Evolutionary conservation across 2,329 filamentous ascomycete species (phyloP), one percentile per base, ranked within the genome.

Genomic region (Paracamarosporium sp.): DNA sequence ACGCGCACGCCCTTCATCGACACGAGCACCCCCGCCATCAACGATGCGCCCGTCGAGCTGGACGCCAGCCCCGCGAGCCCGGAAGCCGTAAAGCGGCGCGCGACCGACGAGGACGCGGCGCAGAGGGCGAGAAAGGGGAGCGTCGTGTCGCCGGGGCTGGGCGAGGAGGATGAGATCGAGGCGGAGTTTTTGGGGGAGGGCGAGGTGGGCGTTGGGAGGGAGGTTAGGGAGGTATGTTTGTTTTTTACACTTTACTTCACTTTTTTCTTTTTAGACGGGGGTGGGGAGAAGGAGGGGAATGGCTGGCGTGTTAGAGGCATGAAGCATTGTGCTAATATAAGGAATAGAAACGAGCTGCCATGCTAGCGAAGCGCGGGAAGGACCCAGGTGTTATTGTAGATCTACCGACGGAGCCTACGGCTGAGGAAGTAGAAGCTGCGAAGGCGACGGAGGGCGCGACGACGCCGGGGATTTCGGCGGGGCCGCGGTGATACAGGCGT

Each of bases 341-440:
- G 5, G 9, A 24, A 25, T 53, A 80, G 78, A 76, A 76, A 60
- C 69, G 79, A 30, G 73, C 72, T 2, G 68, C 72, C 5, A 70
- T 80, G 13, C 70, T 80, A 1, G 65, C 72, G 0, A 66, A 68
- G 9, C 69, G 79, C 3, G 73, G 75, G 24, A 71, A 71, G 40
- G 78, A 82, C 56, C 77, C 79, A 0, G 75, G 79, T 22, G 79
- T 82, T 1, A 70, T 82, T 41, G 78, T 81, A 5, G 77, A 82
- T 64, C 67, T 82, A 12, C 80, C 80, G 1, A 62, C 72, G 36
- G 76, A 74, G 12, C 80, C 80, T 25, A 77, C 74, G 1, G 76
- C 80, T 0, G 79, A 80, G 44, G 80, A 81, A 60, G 73, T 82
- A 2, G 76, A 77, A 53, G 73, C 73, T 59, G 71, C 72, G 17